These are phyloP conservation scores for Boletus mariae DNA, from an alignment of 1,284 basidiomycete genomes.

Conservation along the genomic window DNA sequence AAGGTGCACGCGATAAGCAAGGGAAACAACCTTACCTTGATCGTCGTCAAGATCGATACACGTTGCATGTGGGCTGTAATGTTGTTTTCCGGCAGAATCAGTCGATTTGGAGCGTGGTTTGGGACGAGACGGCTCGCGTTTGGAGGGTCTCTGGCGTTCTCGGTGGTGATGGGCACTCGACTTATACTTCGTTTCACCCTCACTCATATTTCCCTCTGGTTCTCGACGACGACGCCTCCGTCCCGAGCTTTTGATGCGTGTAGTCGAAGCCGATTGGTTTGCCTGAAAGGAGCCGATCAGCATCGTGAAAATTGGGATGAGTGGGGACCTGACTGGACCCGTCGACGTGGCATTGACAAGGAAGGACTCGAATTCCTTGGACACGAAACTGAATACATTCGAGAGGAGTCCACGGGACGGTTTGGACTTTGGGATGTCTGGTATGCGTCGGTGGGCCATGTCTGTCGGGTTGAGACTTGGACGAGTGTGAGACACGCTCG, in stretches of 20 bases:
- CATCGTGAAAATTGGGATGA: not conserved
- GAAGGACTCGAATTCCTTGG: slow-evolving; percentile 69
- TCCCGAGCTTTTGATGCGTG: slow-evolving; percentile 6
- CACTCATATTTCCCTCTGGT: slow-evolving; percentile 11
- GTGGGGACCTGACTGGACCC: slow-evolving; percentile 25
- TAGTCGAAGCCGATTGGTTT: slow-evolving; percentile 12
- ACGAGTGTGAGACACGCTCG: slow-evolving; percentile 16
- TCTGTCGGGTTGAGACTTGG: not conserved
- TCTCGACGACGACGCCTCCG: slow-evolving; percentile 7
- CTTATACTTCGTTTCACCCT: slow-evolving; percentile 11
- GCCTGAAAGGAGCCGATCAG: slow-evolving; percentile 14
- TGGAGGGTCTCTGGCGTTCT: slow-evolving; percentile 14
- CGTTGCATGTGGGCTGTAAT: slow-evolving; percentile 2
- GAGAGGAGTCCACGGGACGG: slow-evolving; percentile 48
- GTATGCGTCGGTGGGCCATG: slow-evolving; percentile 14
- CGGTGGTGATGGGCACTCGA: slow-evolving; percentile 6
- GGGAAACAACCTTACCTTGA: slow-evolving; percentile 17
- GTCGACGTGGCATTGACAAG: slow-evolving; percentile 58
- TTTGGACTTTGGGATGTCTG: slow-evolving; percentile 2
- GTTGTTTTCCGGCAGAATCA: slow-evolving; percentile 7
- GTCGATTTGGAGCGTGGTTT: slow-evolving; percentile 24
- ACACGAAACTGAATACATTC: slow-evolving; percentile 63
- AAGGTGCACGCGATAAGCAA: not conserved
- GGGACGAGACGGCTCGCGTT: slow-evolving; percentile 3
- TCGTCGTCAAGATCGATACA: slow-evolving; percentile 12